Conservation (phyloP, 495 filamentous ascomycete genomes). For the Podospora australis region DNA sequence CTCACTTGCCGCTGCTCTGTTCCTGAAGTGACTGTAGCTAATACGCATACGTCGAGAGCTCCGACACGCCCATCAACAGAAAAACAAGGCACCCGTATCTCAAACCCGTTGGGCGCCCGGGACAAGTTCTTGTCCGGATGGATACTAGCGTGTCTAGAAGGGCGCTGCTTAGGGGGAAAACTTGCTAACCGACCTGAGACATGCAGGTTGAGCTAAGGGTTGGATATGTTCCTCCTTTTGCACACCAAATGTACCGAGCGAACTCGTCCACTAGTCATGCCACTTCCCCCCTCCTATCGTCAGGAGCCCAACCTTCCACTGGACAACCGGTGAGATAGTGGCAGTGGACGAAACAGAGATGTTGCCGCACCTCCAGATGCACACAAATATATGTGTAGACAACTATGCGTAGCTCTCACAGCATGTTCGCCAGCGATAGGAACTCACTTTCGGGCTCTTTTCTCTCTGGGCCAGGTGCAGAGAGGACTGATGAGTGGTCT, state of each 20-base stretch:
- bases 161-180: neutral
- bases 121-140: neutral
- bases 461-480: neutral
- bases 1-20: no score
- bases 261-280: neutral
- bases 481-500: neutral
- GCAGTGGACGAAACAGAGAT: neutral
- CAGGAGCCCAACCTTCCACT: neutral
- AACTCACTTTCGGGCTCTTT: neutral
- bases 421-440: neutral
- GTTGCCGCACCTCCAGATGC: conserved; percentile 1
- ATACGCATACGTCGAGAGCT: no score
- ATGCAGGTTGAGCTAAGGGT: conserved; percentile 1
- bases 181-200: conserved; percentile 9
- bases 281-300: neutral
- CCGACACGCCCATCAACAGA: no score
- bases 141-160: neutral
- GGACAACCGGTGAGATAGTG: conserved; percentile 3
- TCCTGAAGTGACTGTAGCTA: no score
- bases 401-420: neutral
- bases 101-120: no score
- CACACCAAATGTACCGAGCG: neutral
- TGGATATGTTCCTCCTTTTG: neutral
- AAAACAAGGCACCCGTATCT: neutral
- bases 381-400: neutral